Evolutionary conservation across 305 asterid genomes (phyloP).

Genomic region (Lippia alba): DNA sequence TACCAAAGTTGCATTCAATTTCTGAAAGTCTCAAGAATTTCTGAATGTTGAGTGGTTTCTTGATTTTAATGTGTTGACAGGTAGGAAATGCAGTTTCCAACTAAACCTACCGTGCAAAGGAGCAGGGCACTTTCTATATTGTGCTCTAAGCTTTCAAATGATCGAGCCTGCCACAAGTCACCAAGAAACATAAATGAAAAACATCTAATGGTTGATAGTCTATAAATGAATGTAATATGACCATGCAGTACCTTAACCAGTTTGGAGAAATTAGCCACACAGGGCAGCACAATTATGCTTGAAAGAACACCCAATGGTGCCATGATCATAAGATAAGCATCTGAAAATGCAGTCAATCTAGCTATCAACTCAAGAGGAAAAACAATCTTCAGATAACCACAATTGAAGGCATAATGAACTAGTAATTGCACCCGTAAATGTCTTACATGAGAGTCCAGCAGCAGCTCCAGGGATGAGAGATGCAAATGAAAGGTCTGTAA

Average conservation of each 20-base stretch:
- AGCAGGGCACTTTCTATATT: constrained; percentile 42
- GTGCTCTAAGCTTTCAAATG: constrained; percentile 46
- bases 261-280: constrained; percentile 48
- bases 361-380: constrained; percentile 7
- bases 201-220: constrained; percentile 16
- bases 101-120: constrained; percentile 47
- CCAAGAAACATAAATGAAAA: constrained; percentile 5
- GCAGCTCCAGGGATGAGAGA: constrained; percentile 51
- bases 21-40: neutral
- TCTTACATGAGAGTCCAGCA: constrained; percentile 58
- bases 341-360: constrained; percentile 27
- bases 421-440: neutral
- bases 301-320: constrained; percentile 59
- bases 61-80: neutral
- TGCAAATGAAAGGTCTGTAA: constrained; percentile 53
- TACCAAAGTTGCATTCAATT: neutral
- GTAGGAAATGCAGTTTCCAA: neutral
- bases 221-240: constrained; percentile 9
- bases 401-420: too few relatives aligned
- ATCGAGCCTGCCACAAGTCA: constrained; percentile 44
- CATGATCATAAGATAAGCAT: constrained; percentile 58
- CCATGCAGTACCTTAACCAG: constrained; percentile 46
- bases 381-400: constrained; percentile 1
- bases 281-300: constrained; percentile 52
- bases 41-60: constrained; percentile 7